Conservation (phyloP, 2,329 filamentous ascomycete genomes). For the Apiospora arundinis region DNA sequence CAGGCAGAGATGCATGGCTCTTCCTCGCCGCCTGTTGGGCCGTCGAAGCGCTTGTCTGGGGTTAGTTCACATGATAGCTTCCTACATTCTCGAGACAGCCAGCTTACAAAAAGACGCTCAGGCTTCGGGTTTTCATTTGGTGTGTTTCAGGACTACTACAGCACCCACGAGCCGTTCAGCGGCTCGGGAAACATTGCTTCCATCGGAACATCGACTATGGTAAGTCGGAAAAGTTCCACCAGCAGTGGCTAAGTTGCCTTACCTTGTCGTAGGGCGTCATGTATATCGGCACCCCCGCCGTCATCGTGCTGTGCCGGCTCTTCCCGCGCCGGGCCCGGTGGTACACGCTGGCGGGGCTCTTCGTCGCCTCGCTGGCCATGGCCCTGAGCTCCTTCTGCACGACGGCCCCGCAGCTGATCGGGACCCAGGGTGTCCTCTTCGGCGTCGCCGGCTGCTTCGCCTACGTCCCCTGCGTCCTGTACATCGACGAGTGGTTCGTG, state of each 20-base stretch:
- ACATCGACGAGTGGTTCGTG: slow-evolving; percentile 67
- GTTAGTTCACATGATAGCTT: slow-evolving; percentile 15
- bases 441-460: slow-evolving; percentile 62
- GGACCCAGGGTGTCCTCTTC: slow-evolving; percentile 67
- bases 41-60: slow-evolving; percentile 21
- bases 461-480: slow-evolving; percentile 52
- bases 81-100: background rate
- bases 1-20: slow-evolving; percentile 19
- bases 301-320: slow-evolving; percentile 52
- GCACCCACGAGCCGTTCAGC: slow-evolving; percentile 62
- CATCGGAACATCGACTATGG: slow-evolving; percentile 60
- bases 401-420: slow-evolving; percentile 60
- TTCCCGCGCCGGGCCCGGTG: slow-evolving; percentile 49
- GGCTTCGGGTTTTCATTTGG: slow-evolving; percentile 74
- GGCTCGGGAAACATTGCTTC: slow-evolving; percentile 61
- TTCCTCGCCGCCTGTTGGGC: slow-evolving; percentile 22
- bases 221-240: background rate
- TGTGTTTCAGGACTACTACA: slow-evolving; percentile 75
- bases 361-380: slow-evolving; percentile 56
- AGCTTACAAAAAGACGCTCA: slow-evolving; percentile 36
- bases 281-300: slow-evolving; percentile 59
- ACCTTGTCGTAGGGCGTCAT: slow-evolving; percentile 67
- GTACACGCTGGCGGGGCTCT: slow-evolving; percentile 52
- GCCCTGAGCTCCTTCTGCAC: slow-evolving; percentile 59
- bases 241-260: background rate